These are phyloP conservation scores for Blastocystis sp. DNA, from an alignment of 352 stramenopile species.

Conservation along the genomic window DNA sequence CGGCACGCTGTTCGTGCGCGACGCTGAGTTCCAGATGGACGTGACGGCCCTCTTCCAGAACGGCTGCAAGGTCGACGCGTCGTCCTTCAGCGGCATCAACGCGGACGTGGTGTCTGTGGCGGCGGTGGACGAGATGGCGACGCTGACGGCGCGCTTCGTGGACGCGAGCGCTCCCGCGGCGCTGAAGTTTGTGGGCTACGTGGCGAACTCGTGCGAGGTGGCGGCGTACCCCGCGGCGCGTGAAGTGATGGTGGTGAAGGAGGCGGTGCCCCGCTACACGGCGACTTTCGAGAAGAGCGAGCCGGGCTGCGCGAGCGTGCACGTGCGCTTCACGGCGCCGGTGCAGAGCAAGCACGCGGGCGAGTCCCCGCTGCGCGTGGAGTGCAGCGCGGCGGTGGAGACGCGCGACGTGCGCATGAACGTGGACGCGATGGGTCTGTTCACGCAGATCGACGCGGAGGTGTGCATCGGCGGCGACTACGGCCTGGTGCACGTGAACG, in stretches of 20 bases:
- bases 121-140: no score
- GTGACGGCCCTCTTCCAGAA: neutral
- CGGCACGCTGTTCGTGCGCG: neutral
- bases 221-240: neutral
- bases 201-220: neutral
- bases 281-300: neutral
- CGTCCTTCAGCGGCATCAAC: conserved; percentile 34
- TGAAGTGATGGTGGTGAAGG: conserved; percentile 36
- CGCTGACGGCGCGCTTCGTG: neutral
- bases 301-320: neutral
- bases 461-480: conserved; percentile 15
- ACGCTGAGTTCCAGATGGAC: neutral
- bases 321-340: conserved; percentile 14
- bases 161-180: neutral
- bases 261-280: conserved; percentile 1
- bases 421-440: neutral
- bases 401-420: neutral
- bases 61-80: neutral
- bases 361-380: neutral
- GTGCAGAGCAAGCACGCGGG: neutral
- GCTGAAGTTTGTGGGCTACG: conserved; percentile 20
- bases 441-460: neutral
- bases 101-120: conserved; percentile 11
- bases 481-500: neutral
- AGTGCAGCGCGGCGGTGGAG: neutral